These are phyloP conservation scores for Paramecium primaurelia DNA, from an alignment of 73 alveolate species.

Conservation along the genomic window DNA sequence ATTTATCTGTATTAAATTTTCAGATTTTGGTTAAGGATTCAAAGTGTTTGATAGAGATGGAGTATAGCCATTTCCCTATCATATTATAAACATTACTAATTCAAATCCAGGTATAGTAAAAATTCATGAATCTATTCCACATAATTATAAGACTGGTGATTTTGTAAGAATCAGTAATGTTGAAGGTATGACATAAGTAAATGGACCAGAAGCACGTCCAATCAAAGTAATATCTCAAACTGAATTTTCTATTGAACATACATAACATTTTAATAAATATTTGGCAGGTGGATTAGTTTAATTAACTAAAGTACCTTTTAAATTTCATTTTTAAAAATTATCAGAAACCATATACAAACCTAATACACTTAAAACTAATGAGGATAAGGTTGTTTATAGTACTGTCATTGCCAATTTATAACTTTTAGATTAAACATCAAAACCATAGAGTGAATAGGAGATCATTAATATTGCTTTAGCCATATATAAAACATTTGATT, in stretches of 20 bases:
- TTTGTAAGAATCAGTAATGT: conserved; percentile 1
- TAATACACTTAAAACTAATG: background rate
- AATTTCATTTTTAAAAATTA: background rate
- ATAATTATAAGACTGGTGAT: conserved; percentile 8
- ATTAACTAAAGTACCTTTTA: conserved; percentile 27
- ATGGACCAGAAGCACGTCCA: conserved; percentile 38
- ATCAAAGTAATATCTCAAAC: conserved; percentile 17
- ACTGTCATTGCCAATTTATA: background rate
- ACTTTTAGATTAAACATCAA: background rate
- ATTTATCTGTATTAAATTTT: background rate
- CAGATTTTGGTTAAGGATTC: conserved; percentile 8
- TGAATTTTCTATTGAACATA: conserved; percentile 24
- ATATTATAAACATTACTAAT: background rate
- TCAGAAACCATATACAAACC: background rate
- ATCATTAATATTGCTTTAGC: background rate
- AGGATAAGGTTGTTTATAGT: background rate
- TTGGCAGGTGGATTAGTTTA: conserved; percentile 9
- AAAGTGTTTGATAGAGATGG: conserved; percentile 44
- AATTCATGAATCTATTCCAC: background rate
- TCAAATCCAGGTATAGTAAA: conserved; percentile 4
- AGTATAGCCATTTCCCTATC: conserved; percentile 26
- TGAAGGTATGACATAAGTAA: conserved; percentile 48
- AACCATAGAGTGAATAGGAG: background rate
- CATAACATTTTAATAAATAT: background rate
- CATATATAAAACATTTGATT: background rate